These are phyloP conservation scores for Syzygium malaccense DNA, from an alignment of 441 rosid genomes.

Conservation along the genomic window DNA sequence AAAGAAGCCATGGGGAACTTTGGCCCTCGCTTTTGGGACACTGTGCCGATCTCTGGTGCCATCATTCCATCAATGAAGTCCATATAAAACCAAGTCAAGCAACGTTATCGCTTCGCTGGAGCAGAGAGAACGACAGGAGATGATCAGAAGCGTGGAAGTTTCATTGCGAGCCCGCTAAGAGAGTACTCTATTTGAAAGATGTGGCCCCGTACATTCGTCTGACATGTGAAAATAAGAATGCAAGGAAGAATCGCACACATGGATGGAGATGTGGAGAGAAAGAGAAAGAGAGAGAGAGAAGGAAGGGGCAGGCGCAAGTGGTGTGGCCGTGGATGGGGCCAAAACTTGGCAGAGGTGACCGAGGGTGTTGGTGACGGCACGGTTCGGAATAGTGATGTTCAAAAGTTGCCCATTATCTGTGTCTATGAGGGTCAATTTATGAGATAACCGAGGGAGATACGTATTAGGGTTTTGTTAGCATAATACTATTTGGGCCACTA, in stretches of 20 bases:
- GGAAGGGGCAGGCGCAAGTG: neutral
- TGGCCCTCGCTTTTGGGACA: neutral
- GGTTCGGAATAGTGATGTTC: neutral
- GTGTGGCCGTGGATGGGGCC: neutral
- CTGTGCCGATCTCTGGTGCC: neutral
- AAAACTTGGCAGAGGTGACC: no score
- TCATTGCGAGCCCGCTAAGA: neutral
- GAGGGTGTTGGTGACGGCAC: neutral
- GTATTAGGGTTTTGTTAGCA: neutral
- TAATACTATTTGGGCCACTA: no score
- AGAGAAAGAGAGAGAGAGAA: neutral
- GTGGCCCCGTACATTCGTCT: neutral
- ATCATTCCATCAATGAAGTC: neutral
- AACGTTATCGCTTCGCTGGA: neutral
- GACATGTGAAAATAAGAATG: neutral
- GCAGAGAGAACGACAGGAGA: neutral
- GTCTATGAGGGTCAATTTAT: neutral
- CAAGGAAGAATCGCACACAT: neutral
- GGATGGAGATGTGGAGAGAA: neutral
- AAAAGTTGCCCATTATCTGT: neutral
- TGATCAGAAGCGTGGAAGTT: neutral
- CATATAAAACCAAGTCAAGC: neutral
- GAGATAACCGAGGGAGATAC: neutral
- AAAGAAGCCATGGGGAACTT: neutral
- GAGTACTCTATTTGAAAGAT: no score